These are phyloP conservation scores for Arabidopsis suecica DNA, from an alignment of 345 rosid genomes.

Conservation along the genomic window DNA sequence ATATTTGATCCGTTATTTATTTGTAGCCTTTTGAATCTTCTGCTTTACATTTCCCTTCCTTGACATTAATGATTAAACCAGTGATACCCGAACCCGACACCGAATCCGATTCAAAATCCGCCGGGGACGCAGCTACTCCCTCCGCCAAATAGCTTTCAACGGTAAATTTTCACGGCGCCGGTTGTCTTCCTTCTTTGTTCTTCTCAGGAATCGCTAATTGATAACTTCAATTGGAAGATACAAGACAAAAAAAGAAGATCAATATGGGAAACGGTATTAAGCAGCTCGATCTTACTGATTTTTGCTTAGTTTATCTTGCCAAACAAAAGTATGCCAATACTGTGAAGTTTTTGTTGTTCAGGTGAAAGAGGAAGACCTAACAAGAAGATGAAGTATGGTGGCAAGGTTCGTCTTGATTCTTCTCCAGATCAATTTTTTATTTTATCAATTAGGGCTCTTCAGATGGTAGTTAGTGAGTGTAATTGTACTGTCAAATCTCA, in stretches of 20 bases:
- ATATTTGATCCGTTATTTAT: neutral
- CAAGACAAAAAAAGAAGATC: neutral
- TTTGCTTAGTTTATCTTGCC: neutral
- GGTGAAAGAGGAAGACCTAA: constrained; percentile 75
- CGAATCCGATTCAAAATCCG: neutral
- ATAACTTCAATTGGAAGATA: neutral
- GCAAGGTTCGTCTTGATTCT: constrained; percentile 53
- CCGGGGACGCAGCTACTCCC: neutral
- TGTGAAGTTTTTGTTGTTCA: constrained; percentile 36
- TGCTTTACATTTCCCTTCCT: neutral
- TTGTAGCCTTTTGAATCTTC: neutral
- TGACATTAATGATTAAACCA: neutral
- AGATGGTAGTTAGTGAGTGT: neutral
- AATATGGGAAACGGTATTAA: constrained; percentile 38
- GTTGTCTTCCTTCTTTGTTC: neutral
- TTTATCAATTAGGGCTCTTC: neutral
- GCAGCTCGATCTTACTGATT: neutral
- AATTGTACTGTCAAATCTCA: constrained; percentile 39
- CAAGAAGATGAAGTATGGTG: constrained; percentile 63
- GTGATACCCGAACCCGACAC: neutral
- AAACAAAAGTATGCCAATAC: neutral
- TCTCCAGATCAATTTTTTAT: neutral
- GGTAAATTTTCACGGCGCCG: neutral
- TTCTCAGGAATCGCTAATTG: neutral
- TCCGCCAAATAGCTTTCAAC: neutral